These are phyloP conservation scores for Fraxinus floribunda DNA, from an alignment of 305 asterid genomes.

Conservation along the genomic window DNA sequence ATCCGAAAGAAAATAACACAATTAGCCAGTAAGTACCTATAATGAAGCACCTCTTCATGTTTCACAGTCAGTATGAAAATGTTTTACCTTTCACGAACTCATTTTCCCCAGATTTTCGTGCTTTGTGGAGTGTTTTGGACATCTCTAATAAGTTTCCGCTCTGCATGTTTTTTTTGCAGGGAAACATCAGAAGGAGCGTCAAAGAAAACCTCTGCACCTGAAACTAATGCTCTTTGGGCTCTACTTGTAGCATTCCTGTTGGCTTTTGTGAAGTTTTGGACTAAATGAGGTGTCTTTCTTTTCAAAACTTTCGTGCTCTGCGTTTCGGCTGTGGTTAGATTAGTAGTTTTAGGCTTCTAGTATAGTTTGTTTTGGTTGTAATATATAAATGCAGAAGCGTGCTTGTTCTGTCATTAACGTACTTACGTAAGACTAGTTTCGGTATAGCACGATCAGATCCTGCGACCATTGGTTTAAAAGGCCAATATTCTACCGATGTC, in stretches of 20 bases:
- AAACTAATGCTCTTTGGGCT: not conserved
- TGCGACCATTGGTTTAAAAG: not conserved
- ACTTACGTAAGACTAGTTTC: not conserved
- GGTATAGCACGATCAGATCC: not conserved
- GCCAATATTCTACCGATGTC: not conserved
- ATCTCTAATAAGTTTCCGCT: not conserved
- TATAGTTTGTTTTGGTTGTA: not conserved
- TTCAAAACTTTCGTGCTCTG: not conserved
- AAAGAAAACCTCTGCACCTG: not conserved
- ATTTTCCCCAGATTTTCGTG: not conserved
- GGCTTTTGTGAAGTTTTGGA: conserved; percentile 3
- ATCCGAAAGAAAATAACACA: not conserved
- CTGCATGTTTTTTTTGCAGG: not conserved
- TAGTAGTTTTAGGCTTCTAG: not conserved
- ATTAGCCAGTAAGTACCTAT: not conserved
- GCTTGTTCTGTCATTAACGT: not conserved
- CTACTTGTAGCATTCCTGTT: not conserved
- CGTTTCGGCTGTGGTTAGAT: not conserved
- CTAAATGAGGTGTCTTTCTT: not conserved
- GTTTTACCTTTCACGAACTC: not conserved
- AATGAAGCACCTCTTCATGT: not conserved
- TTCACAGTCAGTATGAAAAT: not conserved
- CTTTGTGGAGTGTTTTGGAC: not conserved
- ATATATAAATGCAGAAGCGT: not conserved
- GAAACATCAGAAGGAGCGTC: not conserved